Percentiles rank a stretch among this genome's conserved stretches.
These are phyloP conservation scores for Hyphopichia buzzinii DNA, from an alignment of 1,139 yeast genomes.

Conservation along the genomic window DNA sequence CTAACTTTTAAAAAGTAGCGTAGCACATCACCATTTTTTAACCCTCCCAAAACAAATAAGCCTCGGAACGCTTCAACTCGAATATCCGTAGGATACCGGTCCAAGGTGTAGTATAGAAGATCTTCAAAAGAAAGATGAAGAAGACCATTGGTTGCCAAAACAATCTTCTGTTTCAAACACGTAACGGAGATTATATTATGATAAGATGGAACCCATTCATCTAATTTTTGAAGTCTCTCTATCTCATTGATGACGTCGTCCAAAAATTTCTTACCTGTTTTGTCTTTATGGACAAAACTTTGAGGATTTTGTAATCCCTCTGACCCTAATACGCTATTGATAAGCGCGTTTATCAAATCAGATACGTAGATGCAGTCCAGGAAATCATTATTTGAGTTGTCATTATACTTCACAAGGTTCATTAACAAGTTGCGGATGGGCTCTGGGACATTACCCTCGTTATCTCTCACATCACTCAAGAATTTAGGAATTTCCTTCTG, in stretches of 20 bases:
- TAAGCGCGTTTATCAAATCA: slow-evolving; percentile 56
- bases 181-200: slow-evolving; percentile 57
- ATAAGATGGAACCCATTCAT: slow-evolving; percentile 82
- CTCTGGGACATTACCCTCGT: slow-evolving; percentile 64
- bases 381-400: slow-evolving; percentile 75
- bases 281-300: slow-evolving; percentile 14
- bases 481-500: slow-evolving; percentile 68
- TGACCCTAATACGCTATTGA: slow-evolving; percentile 33
- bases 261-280: slow-evolving; percentile 20
- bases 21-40: slow-evolving; percentile 60
- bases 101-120: slow-evolving; percentile 50
- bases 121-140: slow-evolving; percentile 51
- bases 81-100: slow-evolving; percentile 49
- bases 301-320: slow-evolving; percentile 28
- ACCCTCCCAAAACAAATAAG: slow-evolving; percentile 70
- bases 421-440: slow-evolving; percentile 62
- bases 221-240: slow-evolving; percentile 73
- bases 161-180: slow-evolving; percentile 58
- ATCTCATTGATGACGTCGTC: slow-evolving; percentile 45
- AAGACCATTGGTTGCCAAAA: slow-evolving; percentile 58
- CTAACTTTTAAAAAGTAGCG: slow-evolving; percentile 60
- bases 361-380: slow-evolving; percentile 72
- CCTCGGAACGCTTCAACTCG: slow-evolving; percentile 72
- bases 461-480: slow-evolving; percentile 59
- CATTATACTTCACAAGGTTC: slow-evolving; percentile 78